A percentile compares a stretch with the other conserved stretches of the same genome.
Conservation (phyloP, 768 basidiomycete genomes). For the Boletus rubescentipes region DNA sequence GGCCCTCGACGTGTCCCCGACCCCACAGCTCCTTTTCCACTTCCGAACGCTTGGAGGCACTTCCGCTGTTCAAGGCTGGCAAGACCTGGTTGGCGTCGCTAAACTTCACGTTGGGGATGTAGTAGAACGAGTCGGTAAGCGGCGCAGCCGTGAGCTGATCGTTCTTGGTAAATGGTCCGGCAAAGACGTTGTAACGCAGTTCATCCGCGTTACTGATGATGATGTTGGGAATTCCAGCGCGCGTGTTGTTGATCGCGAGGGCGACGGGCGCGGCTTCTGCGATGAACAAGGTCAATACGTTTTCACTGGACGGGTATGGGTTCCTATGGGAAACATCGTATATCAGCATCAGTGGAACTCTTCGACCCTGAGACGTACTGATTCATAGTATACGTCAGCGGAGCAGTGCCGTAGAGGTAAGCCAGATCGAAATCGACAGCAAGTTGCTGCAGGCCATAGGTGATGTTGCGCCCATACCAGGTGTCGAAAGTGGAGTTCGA, state of each 20-base stretch:
- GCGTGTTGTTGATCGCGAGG: conserved; percentile 61
- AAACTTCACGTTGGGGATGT: conserved; percentile 53
- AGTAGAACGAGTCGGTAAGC: conserved; percentile 64
- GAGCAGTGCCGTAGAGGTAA: conserved; percentile 66
- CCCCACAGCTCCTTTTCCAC: conserved; percentile 30
- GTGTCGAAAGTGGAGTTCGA: conserved; percentile 66
- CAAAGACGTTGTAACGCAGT: conserved; percentile 64
- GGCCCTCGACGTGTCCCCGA: conserved; percentile 49
- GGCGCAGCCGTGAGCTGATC: conserved; percentile 78
- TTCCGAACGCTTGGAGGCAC: conserved; percentile 17
- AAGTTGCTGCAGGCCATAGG: conserved; percentile 51
- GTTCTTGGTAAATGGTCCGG: conserved; percentile 74
- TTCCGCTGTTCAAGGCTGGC: conserved; percentile 48
- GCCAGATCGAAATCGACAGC: conserved; percentile 60
- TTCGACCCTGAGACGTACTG: conserved; percentile 41
- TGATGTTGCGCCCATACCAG: conserved; percentile 48
- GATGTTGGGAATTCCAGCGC: conserved; percentile 57
- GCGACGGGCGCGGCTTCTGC: conserved; percentile 53
- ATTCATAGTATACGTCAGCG: conserved; percentile 69
- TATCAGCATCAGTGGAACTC: background rate
- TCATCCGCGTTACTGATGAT: conserved; percentile 65
- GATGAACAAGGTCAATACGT: conserved; percentile 58
- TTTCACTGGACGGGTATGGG: conserved; percentile 61
- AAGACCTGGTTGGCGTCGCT: conserved; percentile 54
- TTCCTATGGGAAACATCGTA: conserved; percentile 36